phyloP scores from a whole-genome alignment of 1,284 basidiomycete species.

The Hypsizygus ulmarius region DNA sequence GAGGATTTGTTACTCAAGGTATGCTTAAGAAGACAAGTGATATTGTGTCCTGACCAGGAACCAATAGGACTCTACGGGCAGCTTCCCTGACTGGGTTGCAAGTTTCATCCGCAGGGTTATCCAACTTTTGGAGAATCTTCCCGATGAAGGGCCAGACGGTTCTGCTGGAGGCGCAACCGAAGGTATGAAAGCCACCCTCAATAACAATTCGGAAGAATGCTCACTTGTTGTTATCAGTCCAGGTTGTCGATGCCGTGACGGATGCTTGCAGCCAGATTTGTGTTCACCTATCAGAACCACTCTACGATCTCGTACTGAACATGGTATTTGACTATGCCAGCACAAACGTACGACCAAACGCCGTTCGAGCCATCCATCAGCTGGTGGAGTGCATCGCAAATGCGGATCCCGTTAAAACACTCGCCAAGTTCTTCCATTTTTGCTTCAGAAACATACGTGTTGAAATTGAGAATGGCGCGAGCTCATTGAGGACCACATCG shows the following conservation, averaged over 20 bases:
- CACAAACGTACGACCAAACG: slow-evolving; percentile 79
- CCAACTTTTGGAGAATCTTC: slow-evolving; percentile 82
- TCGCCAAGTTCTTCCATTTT: slow-evolving; percentile 74
- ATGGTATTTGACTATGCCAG: slow-evolving; percentile 79
- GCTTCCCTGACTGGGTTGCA: slow-evolving; percentile 79
- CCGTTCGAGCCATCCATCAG: slow-evolving; percentile 84
- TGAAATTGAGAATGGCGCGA: slow-evolving; percentile 87
- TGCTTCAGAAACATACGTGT: slow-evolving; percentile 69
- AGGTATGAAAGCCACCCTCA: slow-evolving; percentile 35
- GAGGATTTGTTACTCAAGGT: slow-evolving; percentile 60
- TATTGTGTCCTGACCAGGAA: background rate
- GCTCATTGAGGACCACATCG: slow-evolving; percentile 80
- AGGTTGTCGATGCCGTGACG: slow-evolving; percentile 68
- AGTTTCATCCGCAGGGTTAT: slow-evolving; percentile 83
- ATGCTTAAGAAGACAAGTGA: background rate
- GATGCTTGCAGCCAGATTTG: slow-evolving; percentile 76
- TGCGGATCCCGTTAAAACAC: slow-evolving; percentile 73
- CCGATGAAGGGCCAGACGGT: slow-evolving; percentile 71
- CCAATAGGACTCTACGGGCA: slow-evolving; percentile 53
- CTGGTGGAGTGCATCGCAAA: slow-evolving; percentile 86
- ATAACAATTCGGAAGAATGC: background rate
- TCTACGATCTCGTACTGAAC: slow-evolving; percentile 81
- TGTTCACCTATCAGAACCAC: slow-evolving; percentile 76
- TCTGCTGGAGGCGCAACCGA: slow-evolving; percentile 58
- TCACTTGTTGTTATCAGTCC: slow-evolving; percentile 37